phyloP scores from a whole-genome alignment of 2,329 filamentous ascomycete species.

The Colletotrichum shisoi region DNA sequence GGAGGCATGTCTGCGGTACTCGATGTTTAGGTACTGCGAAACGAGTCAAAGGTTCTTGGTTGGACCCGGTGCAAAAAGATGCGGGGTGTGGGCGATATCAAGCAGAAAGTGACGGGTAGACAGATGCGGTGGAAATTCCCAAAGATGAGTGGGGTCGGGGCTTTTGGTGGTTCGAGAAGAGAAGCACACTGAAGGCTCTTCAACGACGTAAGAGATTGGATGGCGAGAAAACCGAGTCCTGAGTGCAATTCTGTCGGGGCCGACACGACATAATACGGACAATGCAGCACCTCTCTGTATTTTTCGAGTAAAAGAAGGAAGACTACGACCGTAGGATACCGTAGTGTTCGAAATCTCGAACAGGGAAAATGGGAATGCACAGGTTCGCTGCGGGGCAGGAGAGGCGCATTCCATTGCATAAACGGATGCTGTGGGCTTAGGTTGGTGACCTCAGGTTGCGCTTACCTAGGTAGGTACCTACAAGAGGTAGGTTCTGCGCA shows the following conservation, averaged over 20 bases:
- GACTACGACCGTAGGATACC: neutral
- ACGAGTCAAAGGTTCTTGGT: neutral
- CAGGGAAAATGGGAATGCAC: conserved; percentile 12
- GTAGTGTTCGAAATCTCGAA: conserved; percentile 8
- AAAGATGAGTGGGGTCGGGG: conserved; percentile 27
- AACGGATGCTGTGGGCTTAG: too few species aligned
- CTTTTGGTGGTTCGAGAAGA: conserved; percentile 19
- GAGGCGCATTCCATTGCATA: neutral
- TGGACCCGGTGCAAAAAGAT: conserved; percentile 24
- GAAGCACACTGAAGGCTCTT: conserved; percentile 14
- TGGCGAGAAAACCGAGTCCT: conserved; percentile 26
- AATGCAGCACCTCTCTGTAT: conserved; percentile 13
- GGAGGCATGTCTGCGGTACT: conserved; percentile 73
- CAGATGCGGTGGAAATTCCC: conserved; percentile 27
- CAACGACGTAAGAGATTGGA: conserved; percentile 21
- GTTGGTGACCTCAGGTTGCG: too few species aligned
- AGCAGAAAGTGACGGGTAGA: conserved; percentile 23
- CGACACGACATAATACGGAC: conserved; percentile 34
- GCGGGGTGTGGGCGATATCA: conserved; percentile 28
- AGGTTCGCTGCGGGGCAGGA: conserved; percentile 35
- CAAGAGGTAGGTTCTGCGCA: neutral
- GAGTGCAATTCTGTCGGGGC: conserved; percentile 11
- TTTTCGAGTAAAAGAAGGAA: neutral
- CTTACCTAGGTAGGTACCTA: too few species aligned
- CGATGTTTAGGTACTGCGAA: conserved; percentile 31